A percentile compares a stretch with the other conserved stretches of the same genome.
phyloP scores from a whole-genome alignment of 2,329 filamentous ascomycete species.

The Thermothelomyces thermophilus region DNA sequence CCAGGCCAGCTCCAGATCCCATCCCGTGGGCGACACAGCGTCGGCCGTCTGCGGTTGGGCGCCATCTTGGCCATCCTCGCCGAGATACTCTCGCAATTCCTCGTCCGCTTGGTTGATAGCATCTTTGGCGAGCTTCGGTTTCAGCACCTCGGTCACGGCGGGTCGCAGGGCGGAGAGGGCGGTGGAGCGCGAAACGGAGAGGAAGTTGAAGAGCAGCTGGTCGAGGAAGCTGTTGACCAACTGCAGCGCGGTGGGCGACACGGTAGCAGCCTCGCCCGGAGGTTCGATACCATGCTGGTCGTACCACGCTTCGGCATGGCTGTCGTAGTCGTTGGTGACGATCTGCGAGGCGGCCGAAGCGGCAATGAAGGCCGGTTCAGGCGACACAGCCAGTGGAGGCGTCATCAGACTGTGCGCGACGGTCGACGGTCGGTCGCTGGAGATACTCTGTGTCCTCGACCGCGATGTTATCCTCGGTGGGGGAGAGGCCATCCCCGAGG shows the following conservation, averaged over 20 bases:
- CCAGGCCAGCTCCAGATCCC: slow-evolving; percentile 91
- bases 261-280: slow-evolving; percentile 61
- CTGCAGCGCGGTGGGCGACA: slow-evolving; percentile 65
- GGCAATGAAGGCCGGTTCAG: slow-evolving; percentile 81
- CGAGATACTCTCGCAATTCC: slow-evolving; percentile 72
- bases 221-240: slow-evolving; percentile 91
- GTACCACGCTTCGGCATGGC: slow-evolving; percentile 61
- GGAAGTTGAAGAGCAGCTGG: slow-evolving; percentile 83
- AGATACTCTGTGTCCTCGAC: slow-evolving; percentile 57
- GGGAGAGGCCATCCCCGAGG: slow-evolving; percentile 26
- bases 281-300: slow-evolving; percentile 61
- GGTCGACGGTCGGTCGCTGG: slow-evolving; percentile 62
- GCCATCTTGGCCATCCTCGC: slow-evolving; percentile 67
- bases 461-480: slow-evolving; percentile 25
- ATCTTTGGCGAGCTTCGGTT: slow-evolving; percentile 77
- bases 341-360: slow-evolving; percentile 83
- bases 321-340: slow-evolving; percentile 80
- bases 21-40: slow-evolving; percentile 50
- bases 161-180: slow-evolving; percentile 67
- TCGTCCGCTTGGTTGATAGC: slow-evolving; percentile 35
- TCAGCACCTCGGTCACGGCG: slow-evolving; percentile 79
- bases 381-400: slow-evolving; percentile 63
- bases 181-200: slow-evolving; percentile 74
- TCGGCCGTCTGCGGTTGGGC: slow-evolving; percentile 51
- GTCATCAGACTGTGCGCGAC: slow-evolving; percentile 54